Base-by-base conservation (phyloP, 495 filamentous ascomycete genomes). In the Pyrenula aspistea region DNA sequence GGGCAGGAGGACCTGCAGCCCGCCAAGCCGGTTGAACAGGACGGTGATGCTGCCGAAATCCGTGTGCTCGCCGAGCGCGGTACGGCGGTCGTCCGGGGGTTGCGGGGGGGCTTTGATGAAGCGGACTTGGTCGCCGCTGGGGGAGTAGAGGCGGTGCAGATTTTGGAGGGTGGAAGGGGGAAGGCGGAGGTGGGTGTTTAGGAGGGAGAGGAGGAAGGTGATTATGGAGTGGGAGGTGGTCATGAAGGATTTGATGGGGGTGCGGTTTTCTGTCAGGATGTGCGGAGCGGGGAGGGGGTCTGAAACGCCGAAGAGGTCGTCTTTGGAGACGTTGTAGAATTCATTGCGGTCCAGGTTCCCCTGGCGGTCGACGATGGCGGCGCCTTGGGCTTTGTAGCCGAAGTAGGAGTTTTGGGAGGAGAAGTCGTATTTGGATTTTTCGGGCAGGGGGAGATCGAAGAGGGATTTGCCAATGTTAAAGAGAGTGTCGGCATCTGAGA, bases 311-410 rank as follows among this genome's bases (percentile, higher is more conserved):
- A 82, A 64, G 51, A 84, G 73, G 59, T 80, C 76, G 58, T 82
- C 77, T 66, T 80, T 81, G 12, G 73, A 71, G 3, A 71, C 76
- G 66, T 85, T 84, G 60, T 84, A 84, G 61, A 83, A 83, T 63
- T 85, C 82, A 62, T 82, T 81, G 49, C 74, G 68, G 55, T 83
- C 80, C 24, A 66, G 63, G 3, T 73, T 82, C 2, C 82, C 83
- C 19, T 71, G 56, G 19, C 71, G 70, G 62, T 85, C 80, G 15
- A 82, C 68, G 12, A 75, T 60, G 1, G 71, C 70, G 22, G 57
- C 67, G 2, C 81, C 81, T 24, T 75, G 73, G 2, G 71, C 70
- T 62, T 84, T 85, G 58, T 85, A 86, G 21, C 79, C 78, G 52
- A 76, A 75, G 49, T 79, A 76, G 2, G 64, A 68, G 15, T 64